A percentile compares a stretch with the other conserved stretches of the same genome.
Evolutionary conservation across 805 yeast species (phyloP).

Genomic region (Candida sanyiensis): DNA sequence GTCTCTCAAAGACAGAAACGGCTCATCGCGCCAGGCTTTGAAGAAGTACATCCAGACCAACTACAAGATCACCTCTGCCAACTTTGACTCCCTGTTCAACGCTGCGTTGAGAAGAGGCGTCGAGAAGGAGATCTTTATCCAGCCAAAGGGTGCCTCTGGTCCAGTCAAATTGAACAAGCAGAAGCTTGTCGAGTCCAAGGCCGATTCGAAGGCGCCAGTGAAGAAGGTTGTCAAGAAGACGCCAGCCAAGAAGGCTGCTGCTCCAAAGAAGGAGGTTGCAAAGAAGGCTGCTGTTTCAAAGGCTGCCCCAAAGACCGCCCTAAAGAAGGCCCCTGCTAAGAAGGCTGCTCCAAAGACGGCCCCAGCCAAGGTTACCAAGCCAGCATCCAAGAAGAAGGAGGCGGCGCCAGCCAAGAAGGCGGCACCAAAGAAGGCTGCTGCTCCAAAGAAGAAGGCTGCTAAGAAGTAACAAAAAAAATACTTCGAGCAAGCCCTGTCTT

Average conservation of each 20-base stretch:
- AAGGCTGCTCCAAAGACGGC: slow-evolving; percentile 14
- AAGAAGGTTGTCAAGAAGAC: slow-evolving; percentile 18
- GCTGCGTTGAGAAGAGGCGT: slow-evolving; percentile 78
- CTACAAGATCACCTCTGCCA: slow-evolving; percentile 51
- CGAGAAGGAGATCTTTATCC: slow-evolving; percentile 64
- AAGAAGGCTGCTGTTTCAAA: slow-evolving; percentile 26
- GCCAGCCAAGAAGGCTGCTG: slow-evolving; percentile 18
- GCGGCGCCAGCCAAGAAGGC: slow-evolving; percentile 18
- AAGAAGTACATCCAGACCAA: slow-evolving; percentile 74
- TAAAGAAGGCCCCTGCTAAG: slow-evolving; percentile 21
- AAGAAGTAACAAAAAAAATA: slow-evolving; percentile 18
- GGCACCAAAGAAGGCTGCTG: slow-evolving; percentile 9
- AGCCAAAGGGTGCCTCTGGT: slow-evolving; percentile 89
- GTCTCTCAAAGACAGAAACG: slow-evolving; percentile 73
- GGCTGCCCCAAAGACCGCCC: slow-evolving; percentile 25
- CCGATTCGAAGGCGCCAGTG: slow-evolving; percentile 27
- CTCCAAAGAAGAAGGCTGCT: slow-evolving; percentile 10
- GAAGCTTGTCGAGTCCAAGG: slow-evolving; percentile 21
- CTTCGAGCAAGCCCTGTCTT: slow-evolving; percentile 8
- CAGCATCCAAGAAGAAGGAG: slow-evolving; percentile 20
- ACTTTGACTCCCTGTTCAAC: slow-evolving; percentile 73
- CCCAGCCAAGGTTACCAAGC: slow-evolving; percentile 25
- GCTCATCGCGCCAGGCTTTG: slow-evolving; percentile 80
- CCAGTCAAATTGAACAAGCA: slow-evolving; percentile 56
- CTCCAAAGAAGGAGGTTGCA: slow-evolving; percentile 18